Evolutionary conservation across 441 rosid species (phyloP), one percentile per base, ranked within the genome.

Genomic region (Pelargonium citronellum): DNA sequence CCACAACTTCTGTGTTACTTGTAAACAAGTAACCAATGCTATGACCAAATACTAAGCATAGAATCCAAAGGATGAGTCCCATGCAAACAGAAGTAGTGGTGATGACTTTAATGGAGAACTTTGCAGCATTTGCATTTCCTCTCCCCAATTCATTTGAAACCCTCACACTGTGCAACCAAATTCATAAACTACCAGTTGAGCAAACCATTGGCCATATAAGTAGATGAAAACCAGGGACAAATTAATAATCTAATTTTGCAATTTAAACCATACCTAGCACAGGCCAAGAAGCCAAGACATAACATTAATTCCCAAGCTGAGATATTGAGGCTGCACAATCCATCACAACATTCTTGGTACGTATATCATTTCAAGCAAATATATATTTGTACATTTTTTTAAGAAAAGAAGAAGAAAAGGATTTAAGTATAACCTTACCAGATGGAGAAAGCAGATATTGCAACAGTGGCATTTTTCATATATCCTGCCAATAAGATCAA

Each of bases 101-200:
- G 60, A 73, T 77, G 58, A 86, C 85, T 77, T 82, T 89, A 2
- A 87, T 77, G 4, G 95, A 69, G 61, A 87, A 87, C 34, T 74
- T 80, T 19, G 86, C 90, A 3, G 85, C 91, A 2, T 72, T 69
- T 0, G 83, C 82, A 12, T 86, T 78, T 70, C 97, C 92, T 76
- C 76, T 81, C 9, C 95, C 97, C 10, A 91, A 71, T 79, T 86
- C 95, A 68, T 91, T 91, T 27, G 95, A 86, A 41, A 91, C 90
- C 53, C 97, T 68, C 19, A 86, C 96, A 0, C 95, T 91, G 73
- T 0, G 1, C 1, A 41, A 9, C 10, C 3, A 16, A 58, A 57
- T 2, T 17, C 13, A 46, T 13, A 37, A 20, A 44, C 13, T 63
- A 49, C 3, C 11, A 58, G 37, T 55, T 16, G 37, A 0, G 9